These are phyloP conservation scores for Hansenula sp. DNA, from an alignment of 1,139 yeast genomes.

Conservation along the genomic window DNA sequence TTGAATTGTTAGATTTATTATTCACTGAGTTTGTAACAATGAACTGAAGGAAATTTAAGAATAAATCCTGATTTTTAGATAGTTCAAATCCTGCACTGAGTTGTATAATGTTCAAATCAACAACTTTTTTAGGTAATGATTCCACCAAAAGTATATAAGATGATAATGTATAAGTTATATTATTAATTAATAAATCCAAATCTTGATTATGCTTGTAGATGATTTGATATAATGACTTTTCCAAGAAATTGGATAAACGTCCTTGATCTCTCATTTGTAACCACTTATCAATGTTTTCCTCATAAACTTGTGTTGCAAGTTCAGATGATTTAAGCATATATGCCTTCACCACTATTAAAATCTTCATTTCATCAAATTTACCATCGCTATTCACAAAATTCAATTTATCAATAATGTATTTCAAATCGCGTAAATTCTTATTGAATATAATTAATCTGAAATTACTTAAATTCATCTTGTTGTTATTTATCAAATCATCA, in stretches of 20 bases:
- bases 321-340: conserved; percentile 7
- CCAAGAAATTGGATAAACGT: conserved; percentile 7
- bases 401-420: conserved; percentile 10
- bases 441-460: conserved; percentile 12
- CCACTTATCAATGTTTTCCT: conserved; percentile 9
- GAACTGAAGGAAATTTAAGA: conserved; percentile 6
- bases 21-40: conserved; percentile 9
- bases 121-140: conserved; percentile 13
- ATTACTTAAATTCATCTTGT: conserved; percentile 5
- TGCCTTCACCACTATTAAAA: conserved; percentile 10
- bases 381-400: conserved; percentile 9
- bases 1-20: conserved; percentile 4
- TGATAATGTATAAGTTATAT: neutral
- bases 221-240: conserved; percentile 16
- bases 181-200: neutral
- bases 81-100: conserved; percentile 2
- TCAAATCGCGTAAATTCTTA: conserved; percentile 4
- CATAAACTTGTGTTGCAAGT: conserved; percentile 7
- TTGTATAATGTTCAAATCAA: neutral
- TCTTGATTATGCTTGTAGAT: conserved; percentile 6
- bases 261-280: conserved; percentile 3
- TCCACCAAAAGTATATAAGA: conserved; percentile 12
- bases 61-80: conserved; percentile 12
- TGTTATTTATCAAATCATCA: conserved; percentile 10
- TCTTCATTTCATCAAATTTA: conserved; percentile 5